Base-by-base conservation (phyloP, 2,329 filamentous ascomycete genomes). In the Ceratocystis harringtonii region DNA sequence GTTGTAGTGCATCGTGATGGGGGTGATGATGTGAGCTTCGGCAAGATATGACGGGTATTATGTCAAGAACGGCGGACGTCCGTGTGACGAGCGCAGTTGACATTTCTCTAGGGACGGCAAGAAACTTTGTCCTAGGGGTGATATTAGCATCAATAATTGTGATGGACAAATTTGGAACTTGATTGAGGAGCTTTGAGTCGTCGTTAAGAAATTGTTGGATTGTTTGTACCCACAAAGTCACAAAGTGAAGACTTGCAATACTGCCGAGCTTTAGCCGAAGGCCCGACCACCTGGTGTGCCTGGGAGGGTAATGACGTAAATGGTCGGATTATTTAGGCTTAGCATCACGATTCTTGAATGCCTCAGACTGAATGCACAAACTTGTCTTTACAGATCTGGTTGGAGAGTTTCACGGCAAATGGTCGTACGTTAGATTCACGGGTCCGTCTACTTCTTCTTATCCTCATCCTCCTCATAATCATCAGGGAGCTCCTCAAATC, bases 401-500 rank as follows among this genome's bases (percentile, higher is more conserved):
- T 15, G 8, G 48, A 52, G 19, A 52, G 22, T 30, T 32, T 25
- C 2, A 58, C 8, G n/a, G 17, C 28, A 12, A n/a, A 32, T 36
- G 55, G 28, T 36, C 15, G 12, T 58, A 58, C 55, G 32, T 30
- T 45, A 48, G 3, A 15, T 61, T 45, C 64, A 70, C 15, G n/a
- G 6, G 62, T 67, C 68, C 69, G 8, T 65, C 69, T 50, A 52
- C 25, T 61, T 64, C 45, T 61, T 63, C 43, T 65, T 52, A 72
- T 69, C 70, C 70, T 43, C 48, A 48, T 79, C 76, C 41, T 65
- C 63, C 17, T 69, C 67, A 62, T 66, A 66, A 43, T 68, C 65
- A 41, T 69, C 68, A 8, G 67, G 76, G 50, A 92, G 72, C 71
- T 92, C 85, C 71, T 90, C 80, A 64, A 92, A 84, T 64, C 85